A percentile compares a stretch with the other conserved stretches of the same genome.
These are phyloP conservation scores for Debaryomyces sp. DNA, from an alignment of 1,139 yeast species.

Conservation along the genomic window DNA sequence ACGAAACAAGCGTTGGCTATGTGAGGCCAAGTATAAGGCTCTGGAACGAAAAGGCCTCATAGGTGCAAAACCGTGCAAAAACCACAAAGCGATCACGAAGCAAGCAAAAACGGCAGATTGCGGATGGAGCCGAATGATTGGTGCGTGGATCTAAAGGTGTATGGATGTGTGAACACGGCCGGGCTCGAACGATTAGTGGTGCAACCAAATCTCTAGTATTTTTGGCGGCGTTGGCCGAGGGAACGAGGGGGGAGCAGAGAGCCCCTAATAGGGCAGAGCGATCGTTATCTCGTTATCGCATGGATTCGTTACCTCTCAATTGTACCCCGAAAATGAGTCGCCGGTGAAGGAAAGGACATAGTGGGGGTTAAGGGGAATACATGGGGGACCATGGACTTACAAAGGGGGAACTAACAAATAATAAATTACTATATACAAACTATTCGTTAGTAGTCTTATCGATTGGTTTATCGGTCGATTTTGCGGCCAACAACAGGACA, in stretches of 20 bases:
- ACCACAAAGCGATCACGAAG: no score
- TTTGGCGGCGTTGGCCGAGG: background rate
- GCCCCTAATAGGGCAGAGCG: background rate
- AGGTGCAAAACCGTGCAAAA: no score
- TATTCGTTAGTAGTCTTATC: background rate
- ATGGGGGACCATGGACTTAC: no score
- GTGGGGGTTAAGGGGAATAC: no score
- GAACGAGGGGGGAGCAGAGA: background rate
- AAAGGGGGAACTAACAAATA: background rate
- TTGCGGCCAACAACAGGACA: slow-evolving; percentile 4
- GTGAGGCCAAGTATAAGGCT: no score
- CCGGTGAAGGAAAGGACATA: background rate
- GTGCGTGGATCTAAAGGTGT: background rate
- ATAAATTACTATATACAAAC: slow-evolving; percentile 6
- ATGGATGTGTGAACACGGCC: background rate
- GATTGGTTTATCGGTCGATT: background rate
- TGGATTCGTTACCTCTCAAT: background rate
- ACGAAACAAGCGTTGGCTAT: no score
- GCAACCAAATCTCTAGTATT: background rate
- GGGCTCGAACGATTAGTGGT: background rate
- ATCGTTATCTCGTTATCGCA: background rate
- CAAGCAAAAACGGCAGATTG: no score
- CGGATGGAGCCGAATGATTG: no score
- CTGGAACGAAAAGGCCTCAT: no score
- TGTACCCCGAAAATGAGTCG: background rate